Evolutionary conservation across 768 basidiomycete genomes (phyloP).

Genomic region (Amanita exitialis): DNA sequence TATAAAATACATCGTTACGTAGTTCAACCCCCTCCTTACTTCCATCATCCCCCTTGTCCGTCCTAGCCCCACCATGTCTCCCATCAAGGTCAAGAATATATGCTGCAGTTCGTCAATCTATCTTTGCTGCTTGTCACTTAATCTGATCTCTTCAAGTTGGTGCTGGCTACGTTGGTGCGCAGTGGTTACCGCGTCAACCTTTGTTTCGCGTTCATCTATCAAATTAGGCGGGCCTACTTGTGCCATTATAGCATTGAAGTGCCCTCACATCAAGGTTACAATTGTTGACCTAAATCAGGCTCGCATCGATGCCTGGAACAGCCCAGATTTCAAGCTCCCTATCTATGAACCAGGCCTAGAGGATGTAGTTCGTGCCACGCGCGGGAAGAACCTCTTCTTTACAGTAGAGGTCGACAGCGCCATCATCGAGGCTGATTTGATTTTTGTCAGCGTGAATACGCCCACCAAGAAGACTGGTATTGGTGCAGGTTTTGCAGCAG

Average conservation of each 20-base stretch:
- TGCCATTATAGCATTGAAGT: slow-evolving; percentile 89
- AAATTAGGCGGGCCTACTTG: slow-evolving; percentile 86
- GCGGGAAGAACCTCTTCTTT: slow-evolving; percentile 96
- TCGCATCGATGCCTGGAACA: slow-evolving; percentile 97
- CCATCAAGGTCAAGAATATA: slow-evolving; percentile 51
- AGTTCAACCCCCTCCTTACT: background rate
- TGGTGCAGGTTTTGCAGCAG: slow-evolving; percentile 96
- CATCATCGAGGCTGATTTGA: slow-evolving; percentile 91
- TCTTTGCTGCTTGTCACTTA: background rate
- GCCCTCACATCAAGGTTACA: slow-evolving; percentile 88
- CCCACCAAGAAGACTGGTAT: slow-evolving; percentile 98
- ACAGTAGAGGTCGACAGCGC: slow-evolving; percentile 89
- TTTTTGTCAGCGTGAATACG: slow-evolving; percentile 98
- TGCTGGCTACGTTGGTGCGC: slow-evolving; percentile 87
- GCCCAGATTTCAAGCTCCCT: slow-evolving; percentile 70
- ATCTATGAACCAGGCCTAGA: slow-evolving; percentile 98
- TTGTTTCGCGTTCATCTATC: slow-evolving; percentile 8
- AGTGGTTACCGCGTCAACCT: background rate
- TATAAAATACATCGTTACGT: background rate
- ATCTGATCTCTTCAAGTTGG: slow-evolving; percentile 41
- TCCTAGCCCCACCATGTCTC: background rate
- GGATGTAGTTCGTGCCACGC: slow-evolving; percentile 77
- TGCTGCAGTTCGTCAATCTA: slow-evolving; percentile 60
- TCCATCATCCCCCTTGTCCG: background rate
- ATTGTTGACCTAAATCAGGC: slow-evolving; percentile 96